These are phyloP conservation scores for Tilletia indica DNA, from an alignment of 1,284 basidiomycete species.

Conservation along the genomic window DNA sequence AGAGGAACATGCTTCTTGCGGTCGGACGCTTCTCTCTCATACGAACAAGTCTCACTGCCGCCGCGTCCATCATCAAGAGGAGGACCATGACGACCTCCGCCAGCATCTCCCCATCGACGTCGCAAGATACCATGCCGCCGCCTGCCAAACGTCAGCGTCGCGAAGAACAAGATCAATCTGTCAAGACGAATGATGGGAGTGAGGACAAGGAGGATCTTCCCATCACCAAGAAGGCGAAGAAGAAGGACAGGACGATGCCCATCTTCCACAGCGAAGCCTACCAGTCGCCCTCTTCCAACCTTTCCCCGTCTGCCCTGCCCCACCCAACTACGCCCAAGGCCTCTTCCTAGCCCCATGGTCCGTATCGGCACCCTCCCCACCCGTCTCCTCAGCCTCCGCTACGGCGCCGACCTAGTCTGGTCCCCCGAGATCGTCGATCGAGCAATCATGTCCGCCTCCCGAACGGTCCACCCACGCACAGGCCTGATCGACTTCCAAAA, in stretches of 20 bases:
- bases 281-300: background rate
- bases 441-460: conserved; percentile 81
- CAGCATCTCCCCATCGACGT: too few species aligned
- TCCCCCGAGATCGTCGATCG: conserved; percentile 94
- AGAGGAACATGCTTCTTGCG: too few species aligned
- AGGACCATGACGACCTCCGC: too few species aligned
- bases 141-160: background rate
- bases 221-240: background rate
- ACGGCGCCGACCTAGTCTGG: conserved; percentile 94
- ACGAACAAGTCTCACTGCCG: too few species aligned
- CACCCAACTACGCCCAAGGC: conserved; percentile 29
- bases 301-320: background rate
- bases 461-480: conserved; percentile 77
- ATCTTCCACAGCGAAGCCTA: conserved; percentile 10
- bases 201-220: too few species aligned
- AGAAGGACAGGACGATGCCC: background rate
- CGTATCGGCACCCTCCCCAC: conserved; percentile 64
- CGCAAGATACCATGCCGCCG: background rate
- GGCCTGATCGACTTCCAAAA: conserved; percentile 18
- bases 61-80: too few species aligned
- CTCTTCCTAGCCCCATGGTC: conserved; percentile 54
- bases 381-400: conserved; percentile 80
- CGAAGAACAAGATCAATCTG: background rate
- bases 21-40: too few species aligned
- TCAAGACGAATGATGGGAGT: too few species aligned